Percentiles rank a stretch among this genome's conserved stretches.
phyloP scores from a whole-genome alignment of 352 stramenopile species.

The Plasmopara muralis region DNA sequence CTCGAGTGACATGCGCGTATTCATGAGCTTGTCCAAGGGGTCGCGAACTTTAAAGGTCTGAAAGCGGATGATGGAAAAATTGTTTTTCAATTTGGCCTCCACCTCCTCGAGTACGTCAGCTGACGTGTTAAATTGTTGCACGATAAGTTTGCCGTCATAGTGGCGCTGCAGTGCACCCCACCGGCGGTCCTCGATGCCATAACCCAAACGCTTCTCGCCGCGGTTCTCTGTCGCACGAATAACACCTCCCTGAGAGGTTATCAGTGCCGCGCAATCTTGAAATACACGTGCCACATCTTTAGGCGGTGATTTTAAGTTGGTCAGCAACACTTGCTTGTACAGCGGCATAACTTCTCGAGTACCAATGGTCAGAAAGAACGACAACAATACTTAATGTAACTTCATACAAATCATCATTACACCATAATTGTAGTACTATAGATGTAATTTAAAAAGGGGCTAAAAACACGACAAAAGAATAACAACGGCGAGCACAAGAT shows the following conservation, averaged over 20 bases:
- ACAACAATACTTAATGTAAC: not conserved
- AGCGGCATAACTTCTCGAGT: constrained; percentile 51
- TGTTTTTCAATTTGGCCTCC: constrained; percentile 81
- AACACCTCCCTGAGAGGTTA: constrained; percentile 62
- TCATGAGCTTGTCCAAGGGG: constrained; percentile 76
- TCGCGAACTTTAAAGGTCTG: constrained; percentile 83
- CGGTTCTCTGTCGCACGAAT: constrained; percentile 75
- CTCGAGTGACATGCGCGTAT: constrained; percentile 65
- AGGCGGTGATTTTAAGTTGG: constrained; percentile 82
- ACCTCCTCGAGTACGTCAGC: constrained; percentile 58
- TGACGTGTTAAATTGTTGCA: constrained; percentile 82
- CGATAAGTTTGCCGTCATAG: constrained; percentile 81
- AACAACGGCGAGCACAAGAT: too few relatives aligned
- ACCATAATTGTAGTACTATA: not conserved
- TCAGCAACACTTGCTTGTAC: constrained; percentile 87
- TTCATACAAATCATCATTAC: not conserved
- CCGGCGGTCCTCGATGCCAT: constrained; percentile 77
- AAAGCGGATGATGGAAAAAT: constrained; percentile 80
- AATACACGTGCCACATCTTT: constrained; percentile 79
- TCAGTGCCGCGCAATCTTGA: constrained; percentile 69
- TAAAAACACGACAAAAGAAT: too few relatives aligned
- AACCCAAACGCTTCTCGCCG: constrained; percentile 75
- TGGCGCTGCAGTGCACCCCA: constrained; percentile 82
- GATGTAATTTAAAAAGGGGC: too few relatives aligned
- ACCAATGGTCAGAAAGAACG: not conserved